Percentiles rank a stretch among this genome's conserved stretches.
Conservation (phyloP, 768 basidiomycete genomes). For the Mrakia blollopis region DNA sequence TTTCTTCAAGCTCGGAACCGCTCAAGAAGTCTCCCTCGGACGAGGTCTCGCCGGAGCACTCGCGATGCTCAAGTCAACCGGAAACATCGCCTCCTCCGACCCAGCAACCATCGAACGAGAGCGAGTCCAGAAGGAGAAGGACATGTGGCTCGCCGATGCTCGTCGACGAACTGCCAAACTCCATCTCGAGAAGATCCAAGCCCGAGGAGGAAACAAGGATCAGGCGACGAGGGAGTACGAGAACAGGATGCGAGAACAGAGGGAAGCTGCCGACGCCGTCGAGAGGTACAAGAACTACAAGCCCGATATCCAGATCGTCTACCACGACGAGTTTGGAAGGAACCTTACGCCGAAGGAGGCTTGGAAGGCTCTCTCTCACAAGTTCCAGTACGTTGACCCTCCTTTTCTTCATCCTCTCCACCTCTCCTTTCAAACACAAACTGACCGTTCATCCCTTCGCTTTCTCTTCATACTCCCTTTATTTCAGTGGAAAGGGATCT, state of each 20-base stretch:
- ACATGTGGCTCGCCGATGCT: constrained; percentile 85
- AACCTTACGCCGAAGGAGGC: constrained; percentile 87
- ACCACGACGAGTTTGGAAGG: constrained; percentile 93
- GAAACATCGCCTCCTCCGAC: constrained; percentile 62
- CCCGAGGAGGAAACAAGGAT: constrained; percentile 69
- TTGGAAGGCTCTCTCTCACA: constrained; percentile 95
- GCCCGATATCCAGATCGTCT: constrained; percentile 92
- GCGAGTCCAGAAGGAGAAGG: constrained; percentile 71
- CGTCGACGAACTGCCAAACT: constrained; percentile 68
- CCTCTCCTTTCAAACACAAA: not conserved
- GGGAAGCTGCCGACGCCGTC: constrained; percentile 73
- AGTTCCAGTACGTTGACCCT: constrained; percentile 64
- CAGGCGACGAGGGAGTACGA: constrained; percentile 93
- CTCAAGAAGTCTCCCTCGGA: constrained; percentile 67
- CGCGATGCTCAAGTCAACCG: constrained; percentile 71
- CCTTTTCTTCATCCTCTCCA: not conserved
- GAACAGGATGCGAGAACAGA: constrained; percentile 83
- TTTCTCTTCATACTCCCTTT: not conserved
- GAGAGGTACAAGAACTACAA: constrained; percentile 90
- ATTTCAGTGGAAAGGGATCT: constrained; percentile 70
- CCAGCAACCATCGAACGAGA: constrained; percentile 68
- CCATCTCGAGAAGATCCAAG: constrained; percentile 70
- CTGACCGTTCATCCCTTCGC: not conserved
- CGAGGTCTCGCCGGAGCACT: constrained; percentile 84
- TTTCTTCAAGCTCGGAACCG: constrained; percentile 26